Percentiles rank a stretch among this genome's conserved stretches.
These are phyloP conservation scores for Trifolium subterraneum DNA, from an alignment of 306 rosid species.

Conservation along the genomic window DNA sequence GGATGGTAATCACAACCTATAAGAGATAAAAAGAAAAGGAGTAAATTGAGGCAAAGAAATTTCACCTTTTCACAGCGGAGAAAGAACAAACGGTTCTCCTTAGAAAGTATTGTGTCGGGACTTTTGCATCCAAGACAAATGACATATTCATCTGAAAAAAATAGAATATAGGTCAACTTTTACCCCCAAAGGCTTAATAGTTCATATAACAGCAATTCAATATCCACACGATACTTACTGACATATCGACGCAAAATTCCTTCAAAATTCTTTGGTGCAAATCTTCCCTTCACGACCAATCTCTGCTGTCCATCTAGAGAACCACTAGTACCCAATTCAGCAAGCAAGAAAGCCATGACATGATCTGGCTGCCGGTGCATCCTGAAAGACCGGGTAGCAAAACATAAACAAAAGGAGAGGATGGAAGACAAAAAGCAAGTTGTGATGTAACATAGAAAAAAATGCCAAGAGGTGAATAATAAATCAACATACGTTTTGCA, in stretches of 20 bases:
- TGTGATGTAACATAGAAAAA: not conserved
- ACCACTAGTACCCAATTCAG: conserved; percentile 92
- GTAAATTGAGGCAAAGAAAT: not conserved
- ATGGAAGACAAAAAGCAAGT: not conserved
- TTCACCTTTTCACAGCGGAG: conserved; percentile 93
- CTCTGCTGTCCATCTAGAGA: conserved; percentile 94
- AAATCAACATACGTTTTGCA: conserved; percentile 71
- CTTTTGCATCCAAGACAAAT: conserved; percentile 88
- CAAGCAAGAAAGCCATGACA: conserved; percentile 87
- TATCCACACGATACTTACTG: conserved; percentile 59
- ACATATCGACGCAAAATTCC: conserved; percentile 88
- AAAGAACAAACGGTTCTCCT: conserved; percentile 93
- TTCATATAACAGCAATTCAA: conserved; percentile 16
- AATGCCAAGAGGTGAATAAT: not conserved
- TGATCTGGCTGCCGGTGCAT: conserved; percentile 97
- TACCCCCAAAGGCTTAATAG: not conserved
- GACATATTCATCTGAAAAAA: conserved; percentile 72
- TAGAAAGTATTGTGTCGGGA: conserved; percentile 90
- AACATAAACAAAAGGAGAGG: conserved; percentile 19
- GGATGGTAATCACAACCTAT: not conserved
- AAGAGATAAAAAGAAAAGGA: not conserved
- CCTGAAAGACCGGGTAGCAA: conserved; percentile 40
- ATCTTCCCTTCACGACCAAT: conserved; percentile 90
- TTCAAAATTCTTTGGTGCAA: conserved; percentile 90
- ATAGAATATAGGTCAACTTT: conserved; percentile 16